phyloP scores from a whole-genome alignment of 2,329 filamentous ascomycete genomes.

The Fusarium duplospermum region DNA sequence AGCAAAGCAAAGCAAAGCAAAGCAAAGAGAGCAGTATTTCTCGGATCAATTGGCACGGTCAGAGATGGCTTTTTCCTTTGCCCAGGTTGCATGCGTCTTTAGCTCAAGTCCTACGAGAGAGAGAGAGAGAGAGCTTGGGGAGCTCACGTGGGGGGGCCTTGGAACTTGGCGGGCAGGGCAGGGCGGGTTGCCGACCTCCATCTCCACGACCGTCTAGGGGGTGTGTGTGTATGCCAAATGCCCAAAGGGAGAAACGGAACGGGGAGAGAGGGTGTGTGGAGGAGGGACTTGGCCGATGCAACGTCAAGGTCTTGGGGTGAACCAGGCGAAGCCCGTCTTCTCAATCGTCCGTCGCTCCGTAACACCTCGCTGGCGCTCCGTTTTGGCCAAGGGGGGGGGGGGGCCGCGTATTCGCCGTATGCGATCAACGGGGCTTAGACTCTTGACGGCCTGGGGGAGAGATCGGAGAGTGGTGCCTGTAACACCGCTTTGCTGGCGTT shows the following conservation, averaged over 20 bases:
- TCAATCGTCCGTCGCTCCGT: constrained; percentile 24
- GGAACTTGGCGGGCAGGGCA: constrained; percentile 9
- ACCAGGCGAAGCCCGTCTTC: constrained; percentile 35
- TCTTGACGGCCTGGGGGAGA: not conserved
- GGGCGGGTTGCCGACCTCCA: not conserved
- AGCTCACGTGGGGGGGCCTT: not conserved
- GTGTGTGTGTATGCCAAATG: not conserved
- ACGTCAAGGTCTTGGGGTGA: constrained; percentile 26
- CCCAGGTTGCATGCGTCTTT: constrained; percentile 7
- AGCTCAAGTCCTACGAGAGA: not conserved
- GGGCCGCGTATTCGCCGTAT: constrained; percentile 10
- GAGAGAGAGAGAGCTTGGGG: not conserved
- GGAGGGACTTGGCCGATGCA: constrained; percentile 34
- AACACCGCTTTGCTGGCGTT: constrained; percentile 1
- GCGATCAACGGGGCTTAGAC: constrained; percentile 33
- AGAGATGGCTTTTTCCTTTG: not conserved
- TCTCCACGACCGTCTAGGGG: not conserved
- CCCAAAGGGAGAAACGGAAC: not conserved
- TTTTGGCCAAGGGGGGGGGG: constrained; percentile 12
- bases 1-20: constrained; percentile 4
- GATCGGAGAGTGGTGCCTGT: not conserved
- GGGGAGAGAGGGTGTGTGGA: constrained; percentile 9
- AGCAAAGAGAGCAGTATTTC: not conserved
- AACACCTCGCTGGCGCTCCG: constrained; percentile 16
- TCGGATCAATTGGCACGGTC: not conserved